These are phyloP conservation scores for Hymenoscyphus infarciens DNA, from an alignment of 2,329 filamentous ascomycete species.

Conservation along the genomic window DNA sequence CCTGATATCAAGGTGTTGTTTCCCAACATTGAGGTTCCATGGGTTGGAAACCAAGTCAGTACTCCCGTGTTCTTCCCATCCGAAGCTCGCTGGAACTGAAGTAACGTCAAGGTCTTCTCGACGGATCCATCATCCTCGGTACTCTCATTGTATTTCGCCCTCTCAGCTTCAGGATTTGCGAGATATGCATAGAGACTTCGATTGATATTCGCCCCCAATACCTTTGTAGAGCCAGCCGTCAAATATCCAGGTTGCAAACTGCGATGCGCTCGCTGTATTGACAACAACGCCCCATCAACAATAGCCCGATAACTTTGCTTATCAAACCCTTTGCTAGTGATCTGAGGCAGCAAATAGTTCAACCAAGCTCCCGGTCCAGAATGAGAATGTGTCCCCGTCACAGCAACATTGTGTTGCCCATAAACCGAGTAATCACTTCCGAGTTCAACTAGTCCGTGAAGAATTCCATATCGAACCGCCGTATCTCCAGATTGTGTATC, in stretches of 20 bases:
- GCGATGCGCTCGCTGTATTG: constrained; percentile 77
- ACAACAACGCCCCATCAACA: constrained; percentile 78
- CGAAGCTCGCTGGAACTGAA: constrained; percentile 71
- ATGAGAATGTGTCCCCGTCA: constrained; percentile 81
- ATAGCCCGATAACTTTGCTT: constrained; percentile 85
- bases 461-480: constrained; percentile 80
- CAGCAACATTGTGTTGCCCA: constrained; percentile 74
- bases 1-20: constrained; percentile 90
- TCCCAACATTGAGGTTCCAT: constrained; percentile 84
- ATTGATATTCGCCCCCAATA: constrained; percentile 80
- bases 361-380: constrained; percentile 89
- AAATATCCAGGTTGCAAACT: constrained; percentile 63
- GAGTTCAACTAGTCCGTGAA: constrained; percentile 66
- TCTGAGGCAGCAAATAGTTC: constrained; percentile 89
- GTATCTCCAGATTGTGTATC: constrained; percentile 88
- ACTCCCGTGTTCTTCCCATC: constrained; percentile 76
- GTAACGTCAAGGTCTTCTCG: constrained; percentile 75
- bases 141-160: constrained; percentile 58
- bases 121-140: constrained; percentile 51
- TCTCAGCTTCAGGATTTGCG: constrained; percentile 75
- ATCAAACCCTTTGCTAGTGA: constrained; percentile 83
- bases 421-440: constrained; percentile 74
- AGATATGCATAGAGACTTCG: constrained; percentile 85
- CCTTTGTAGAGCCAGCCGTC: constrained; percentile 63
- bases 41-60: constrained; percentile 87